Evolutionary conservation across 768 basidiomycete species (phyloP).

Genomic region (Psilocybe cubensis): DNA sequence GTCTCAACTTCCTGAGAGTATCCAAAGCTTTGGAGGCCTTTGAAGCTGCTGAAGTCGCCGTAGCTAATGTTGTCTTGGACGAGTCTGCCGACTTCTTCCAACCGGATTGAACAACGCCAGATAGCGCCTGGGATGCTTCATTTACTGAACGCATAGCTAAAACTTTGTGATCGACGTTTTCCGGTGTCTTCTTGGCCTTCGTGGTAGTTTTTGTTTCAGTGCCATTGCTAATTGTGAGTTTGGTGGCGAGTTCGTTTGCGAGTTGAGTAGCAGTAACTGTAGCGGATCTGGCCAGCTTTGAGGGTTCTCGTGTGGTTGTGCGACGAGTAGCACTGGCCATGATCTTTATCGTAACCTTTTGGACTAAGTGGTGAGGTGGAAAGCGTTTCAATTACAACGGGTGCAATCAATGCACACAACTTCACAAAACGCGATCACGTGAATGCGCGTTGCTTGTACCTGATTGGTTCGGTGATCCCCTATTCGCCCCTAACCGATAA

Average conservation of each 20-base stretch:
- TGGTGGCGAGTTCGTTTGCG: slow-evolving; percentile 15
- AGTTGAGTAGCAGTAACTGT: slow-evolving; percentile 16
- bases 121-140: slow-evolving; percentile 58
- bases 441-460: not conserved
- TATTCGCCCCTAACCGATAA: no score
- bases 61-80: slow-evolving; percentile 31
- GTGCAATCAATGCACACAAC: no score
- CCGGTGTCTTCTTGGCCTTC: slow-evolving; percentile 32
- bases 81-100: slow-evolving; percentile 52
- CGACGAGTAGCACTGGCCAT: slow-evolving; percentile 15
- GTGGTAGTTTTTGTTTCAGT: slow-evolving; percentile 14
- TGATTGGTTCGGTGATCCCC: no score
- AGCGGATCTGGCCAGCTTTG: slow-evolving; percentile 12
- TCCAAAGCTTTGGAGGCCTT: slow-evolving; percentile 48
- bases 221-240: slow-evolving; percentile 16
- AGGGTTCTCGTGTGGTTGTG: slow-evolving; percentile 8
- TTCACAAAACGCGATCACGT: not conserved
- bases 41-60: slow-evolving; percentile 37
- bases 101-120: slow-evolving; percentile 54
- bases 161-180: slow-evolving; percentile 27
- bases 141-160: slow-evolving; percentile 70
- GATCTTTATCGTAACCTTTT: no score
- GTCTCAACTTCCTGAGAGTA: slow-evolving; percentile 46
- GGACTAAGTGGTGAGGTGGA: no score
- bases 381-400: no score